phyloP scores from a whole-genome alignment of 352 stramenopile genomes.

The Phytophthora europaea region DNA sequence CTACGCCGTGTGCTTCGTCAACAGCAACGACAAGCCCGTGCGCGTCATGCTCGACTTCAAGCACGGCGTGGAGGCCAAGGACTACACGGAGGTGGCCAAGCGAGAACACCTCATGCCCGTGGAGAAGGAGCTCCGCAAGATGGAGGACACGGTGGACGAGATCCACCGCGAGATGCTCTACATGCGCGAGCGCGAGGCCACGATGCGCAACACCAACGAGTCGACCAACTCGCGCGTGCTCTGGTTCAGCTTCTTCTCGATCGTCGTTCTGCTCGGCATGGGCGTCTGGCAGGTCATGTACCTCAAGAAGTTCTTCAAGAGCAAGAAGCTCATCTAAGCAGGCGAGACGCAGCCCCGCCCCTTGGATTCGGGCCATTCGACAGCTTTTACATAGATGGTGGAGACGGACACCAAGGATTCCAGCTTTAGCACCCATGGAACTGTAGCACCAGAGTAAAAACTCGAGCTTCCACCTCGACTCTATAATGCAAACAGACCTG shows the following conservation, averaged over 20 bases:
- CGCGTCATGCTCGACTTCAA: constrained; percentile 91
- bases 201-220: constrained; percentile 92
- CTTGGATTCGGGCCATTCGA: not conserved
- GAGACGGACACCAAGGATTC: constrained; percentile 1
- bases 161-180: constrained; percentile 93
- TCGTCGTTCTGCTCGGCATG: constrained; percentile 87
- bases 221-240: constrained; percentile 90
- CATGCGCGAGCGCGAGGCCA: constrained; percentile 88
- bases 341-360: constrained; percentile 8
- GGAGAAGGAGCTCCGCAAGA: constrained; percentile 90
- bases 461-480: not conserved
- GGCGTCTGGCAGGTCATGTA: constrained; percentile 91
- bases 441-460: not conserved
- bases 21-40: constrained; percentile 76
- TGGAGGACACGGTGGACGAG: constrained; percentile 91
- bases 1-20: constrained; percentile 87
- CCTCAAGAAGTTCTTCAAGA: constrained; percentile 95
- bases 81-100: constrained; percentile 92
- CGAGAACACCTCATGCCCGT: constrained; percentile 91
- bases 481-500: constrained; percentile 33
- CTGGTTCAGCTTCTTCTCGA: constrained; percentile 93
- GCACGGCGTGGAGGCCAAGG: constrained; percentile 89
- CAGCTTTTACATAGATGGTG: constrained; percentile 23
- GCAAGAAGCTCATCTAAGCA: constrained; percentile 92
- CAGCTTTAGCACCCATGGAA: constrained; percentile 10